phyloP scores from a whole-genome alignment of 352 stramenopile genomes.

The Phytopythium ostracodes region DNA sequence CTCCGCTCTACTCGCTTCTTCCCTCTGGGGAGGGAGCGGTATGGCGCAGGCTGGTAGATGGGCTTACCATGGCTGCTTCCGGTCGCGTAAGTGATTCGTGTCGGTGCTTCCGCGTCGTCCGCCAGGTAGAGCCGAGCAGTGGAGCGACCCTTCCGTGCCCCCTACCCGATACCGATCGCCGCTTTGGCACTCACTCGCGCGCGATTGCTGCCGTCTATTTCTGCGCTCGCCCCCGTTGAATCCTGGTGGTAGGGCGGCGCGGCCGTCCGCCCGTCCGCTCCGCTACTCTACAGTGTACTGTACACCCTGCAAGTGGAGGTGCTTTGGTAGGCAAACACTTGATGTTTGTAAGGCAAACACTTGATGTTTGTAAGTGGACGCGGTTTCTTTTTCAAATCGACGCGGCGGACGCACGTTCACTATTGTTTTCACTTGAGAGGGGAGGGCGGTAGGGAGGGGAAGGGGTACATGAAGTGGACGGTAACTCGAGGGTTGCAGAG shows the following conservation, averaged over 20 bases:
- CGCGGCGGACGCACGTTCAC: neutral
- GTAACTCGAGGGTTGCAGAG: neutral
- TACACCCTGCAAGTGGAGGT: too few species aligned
- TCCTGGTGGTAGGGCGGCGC: slow-evolving; percentile 10
- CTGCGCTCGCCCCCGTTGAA: slow-evolving; percentile 16
- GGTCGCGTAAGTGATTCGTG: too few species aligned
- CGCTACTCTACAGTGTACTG: neutral
- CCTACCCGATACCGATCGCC: neutral
- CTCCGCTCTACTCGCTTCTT: too few species aligned
- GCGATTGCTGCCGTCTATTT: slow-evolving; percentile 7
- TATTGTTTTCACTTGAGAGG: too few species aligned
- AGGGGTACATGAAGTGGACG: neutral
- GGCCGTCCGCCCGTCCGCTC: neutral
- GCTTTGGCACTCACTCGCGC: neutral
- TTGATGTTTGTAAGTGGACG: neutral
- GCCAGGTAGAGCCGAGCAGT: too few species aligned
- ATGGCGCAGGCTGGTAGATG: neutral
- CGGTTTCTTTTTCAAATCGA: neutral
- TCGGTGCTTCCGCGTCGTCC: too few species aligned
- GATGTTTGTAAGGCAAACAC: neutral
- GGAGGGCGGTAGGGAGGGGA: neutral
- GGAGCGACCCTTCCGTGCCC: too few species aligned
- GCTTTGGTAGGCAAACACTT: too few species aligned
- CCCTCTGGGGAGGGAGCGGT: neutral
- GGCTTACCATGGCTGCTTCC: neutral